Conservation (phyloP, 129 eudicot genomes). For the Pittosporum tobira region DNA sequence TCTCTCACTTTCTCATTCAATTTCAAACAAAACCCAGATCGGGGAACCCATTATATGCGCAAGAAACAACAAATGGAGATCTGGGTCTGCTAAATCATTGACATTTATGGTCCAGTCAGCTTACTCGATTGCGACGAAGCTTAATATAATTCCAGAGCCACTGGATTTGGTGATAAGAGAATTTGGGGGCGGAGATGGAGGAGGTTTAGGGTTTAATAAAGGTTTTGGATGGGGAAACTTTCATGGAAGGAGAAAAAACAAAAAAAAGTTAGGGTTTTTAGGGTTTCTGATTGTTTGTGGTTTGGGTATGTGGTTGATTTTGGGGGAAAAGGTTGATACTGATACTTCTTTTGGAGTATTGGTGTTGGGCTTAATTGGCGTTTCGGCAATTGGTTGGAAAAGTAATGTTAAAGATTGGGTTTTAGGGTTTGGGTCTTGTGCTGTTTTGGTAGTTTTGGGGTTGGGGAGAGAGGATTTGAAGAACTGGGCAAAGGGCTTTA, state of each 20-base stretch:
- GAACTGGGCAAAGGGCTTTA: constrained; percentile 19
- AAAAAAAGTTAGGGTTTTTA: constrained; percentile 25
- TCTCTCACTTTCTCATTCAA: neutral
- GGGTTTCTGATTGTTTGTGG: constrained; percentile 14
- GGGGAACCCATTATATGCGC: constrained; percentile 20
- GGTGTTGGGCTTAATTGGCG: constrained; percentile 25
- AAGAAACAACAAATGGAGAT: constrained; percentile 23
- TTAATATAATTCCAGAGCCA: constrained; percentile 48
- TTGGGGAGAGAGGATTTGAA: constrained; percentile 26
- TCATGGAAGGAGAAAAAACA: constrained; percentile 26
- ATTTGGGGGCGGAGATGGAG: constrained; percentile 23
- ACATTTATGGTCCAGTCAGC: constrained; percentile 27
- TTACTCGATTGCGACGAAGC: constrained; percentile 35
- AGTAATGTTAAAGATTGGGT: constrained; percentile 34
- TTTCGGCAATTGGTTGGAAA: constrained; percentile 26
- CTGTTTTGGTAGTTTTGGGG: constrained; percentile 29
- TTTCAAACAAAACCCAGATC: constrained; percentile 6
- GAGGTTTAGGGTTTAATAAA: constrained; percentile 21
- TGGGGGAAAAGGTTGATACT: constrained; percentile 23
- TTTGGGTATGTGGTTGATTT: constrained; percentile 14
- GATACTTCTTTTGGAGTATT: constrained; percentile 25
- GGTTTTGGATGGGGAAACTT: constrained; percentile 27
- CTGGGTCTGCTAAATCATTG: constrained; percentile 27
- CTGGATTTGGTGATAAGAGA: constrained; percentile 25
- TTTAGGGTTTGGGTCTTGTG: constrained; percentile 51